These are phyloP conservation scores for Scopulariopsis brevicaulis DNA, from an alignment of 2,329 filamentous ascomycete species.

Conservation along the genomic window DNA sequence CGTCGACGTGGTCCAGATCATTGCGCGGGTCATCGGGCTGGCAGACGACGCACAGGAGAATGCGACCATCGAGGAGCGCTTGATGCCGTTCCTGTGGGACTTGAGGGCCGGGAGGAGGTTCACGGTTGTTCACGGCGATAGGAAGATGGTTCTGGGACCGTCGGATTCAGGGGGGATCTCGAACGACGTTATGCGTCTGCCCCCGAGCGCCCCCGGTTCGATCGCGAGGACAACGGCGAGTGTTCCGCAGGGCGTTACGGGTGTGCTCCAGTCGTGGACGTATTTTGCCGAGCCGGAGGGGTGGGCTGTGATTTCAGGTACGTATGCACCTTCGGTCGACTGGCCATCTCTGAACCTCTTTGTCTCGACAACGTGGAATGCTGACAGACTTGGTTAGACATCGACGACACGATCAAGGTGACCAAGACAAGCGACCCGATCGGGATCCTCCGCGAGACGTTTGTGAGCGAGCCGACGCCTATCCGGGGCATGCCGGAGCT, in stretches of 20 bases:
- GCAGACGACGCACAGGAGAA: conserved; percentile 46
- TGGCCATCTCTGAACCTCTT: background rate
- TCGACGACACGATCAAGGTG: conserved; percentile 93
- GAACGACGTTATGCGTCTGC: conserved; percentile 46
- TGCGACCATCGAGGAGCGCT: conserved; percentile 50
- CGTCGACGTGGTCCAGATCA: conserved; percentile 55
- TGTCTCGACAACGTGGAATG: background rate
- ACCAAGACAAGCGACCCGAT: conserved; percentile 71
- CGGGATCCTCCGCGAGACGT: conserved; percentile 75
- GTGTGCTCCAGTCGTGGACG: conserved; percentile 54
- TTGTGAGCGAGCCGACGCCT: conserved; percentile 61
- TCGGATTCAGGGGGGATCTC: conserved; percentile 63
- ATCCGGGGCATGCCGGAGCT: conserved; percentile 76
- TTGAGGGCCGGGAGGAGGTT: conserved; percentile 61
- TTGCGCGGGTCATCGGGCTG: conserved; percentile 60
- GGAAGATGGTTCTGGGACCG: conserved; percentile 49
- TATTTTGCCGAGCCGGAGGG: conserved; percentile 66
- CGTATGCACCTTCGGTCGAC: conserved; percentile 6
- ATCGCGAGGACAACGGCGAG: conserved; percentile 33
- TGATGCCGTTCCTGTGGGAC: conserved; percentile 69
- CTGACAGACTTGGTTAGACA: conserved; percentile 38
- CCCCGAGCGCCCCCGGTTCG: conserved; percentile 31
- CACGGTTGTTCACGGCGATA: conserved; percentile 44
- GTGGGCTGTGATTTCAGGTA: conserved; percentile 72
- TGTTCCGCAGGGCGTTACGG: conserved; percentile 38